Base-by-base conservation (phyloP, 1,284 basidiomycete genomes). In the Papiliotrema flavescens region DNA sequence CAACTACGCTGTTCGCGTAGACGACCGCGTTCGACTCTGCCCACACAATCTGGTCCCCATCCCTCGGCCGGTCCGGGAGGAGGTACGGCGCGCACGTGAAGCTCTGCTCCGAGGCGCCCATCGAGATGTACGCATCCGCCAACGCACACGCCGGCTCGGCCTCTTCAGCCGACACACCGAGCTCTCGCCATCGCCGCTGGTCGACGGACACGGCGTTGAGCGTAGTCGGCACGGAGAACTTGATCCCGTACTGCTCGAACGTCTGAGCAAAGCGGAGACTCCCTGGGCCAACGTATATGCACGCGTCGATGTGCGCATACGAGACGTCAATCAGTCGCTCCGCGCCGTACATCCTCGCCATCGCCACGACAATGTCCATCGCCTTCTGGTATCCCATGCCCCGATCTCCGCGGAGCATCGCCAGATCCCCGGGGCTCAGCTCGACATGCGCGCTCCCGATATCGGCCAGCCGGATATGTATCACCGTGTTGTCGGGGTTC, bases 291-390 rank as follows among this genome's bases (percentile, higher is more conserved):
- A 46, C 44, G 28, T 46, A 46, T 20, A 46, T 46, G 20, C 44
- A 46, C 6, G 44, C 44, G 44, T 46, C 44, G 28, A 46, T 46
- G n/a, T 46, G 44, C 4, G 44, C 44, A 19, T 20, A 34, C 15
- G 24, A 23, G 23, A 46, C 19, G 28, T 46, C 44, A 17, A 46
- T 46, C 5, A 46, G 28, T 17, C 28, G 23, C 3, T 13, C 20
- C 44, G 44, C 44, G 14, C 44, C 44, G 44, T 46, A 46, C 44
- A 46, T 46, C 26, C n/a, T 46, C 20, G 44, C 44, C 44, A 46
- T 46, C 17, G 44, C 44, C 4, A 46, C 8, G 20, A 46, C 44
- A 8, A 46, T 13, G 13, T 46, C 44, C 44, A 46, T 46, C 15
- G 44, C 44, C 28, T 46, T 46, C 19, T 46, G 44, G 14, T 28